A percentile compares a stretch with the other conserved stretches of the same genome.
Evolutionary conservation across 140 eudicot genomes (phyloP).

Genomic region (Stevia rebaudiana): DNA sequence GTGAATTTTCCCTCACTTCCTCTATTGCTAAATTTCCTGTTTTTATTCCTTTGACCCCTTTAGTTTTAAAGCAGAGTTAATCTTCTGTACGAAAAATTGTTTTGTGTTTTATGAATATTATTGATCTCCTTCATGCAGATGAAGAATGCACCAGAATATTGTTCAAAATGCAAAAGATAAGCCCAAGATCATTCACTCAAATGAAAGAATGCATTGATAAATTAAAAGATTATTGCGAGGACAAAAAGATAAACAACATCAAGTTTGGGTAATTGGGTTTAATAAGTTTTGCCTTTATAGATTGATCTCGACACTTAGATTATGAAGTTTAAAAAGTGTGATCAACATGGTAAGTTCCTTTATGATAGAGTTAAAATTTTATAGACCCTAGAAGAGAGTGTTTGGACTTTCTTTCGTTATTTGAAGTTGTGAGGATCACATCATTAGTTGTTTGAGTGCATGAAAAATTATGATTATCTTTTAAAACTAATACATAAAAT

Average conservation of each 20-base stretch:
- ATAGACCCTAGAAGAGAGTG: too few relatives aligned
- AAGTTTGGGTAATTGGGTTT: constrained; percentile 94
- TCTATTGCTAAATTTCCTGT: background rate
- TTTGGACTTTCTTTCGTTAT: too few relatives aligned
- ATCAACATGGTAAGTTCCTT: constrained; percentile 56
- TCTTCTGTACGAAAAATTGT: background rate
- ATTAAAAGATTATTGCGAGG: constrained; percentile 52
- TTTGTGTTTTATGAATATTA: background rate
- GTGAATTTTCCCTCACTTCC: background rate
- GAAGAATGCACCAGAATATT: constrained; percentile 92
- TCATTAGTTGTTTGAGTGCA: background rate
- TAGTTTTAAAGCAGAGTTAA: background rate
- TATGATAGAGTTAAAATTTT: background rate
- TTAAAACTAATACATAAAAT: background rate
- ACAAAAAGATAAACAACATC: constrained; percentile 54
- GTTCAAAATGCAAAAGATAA: constrained; percentile 76
- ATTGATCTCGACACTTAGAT: constrained; percentile 71
- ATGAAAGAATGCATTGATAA: constrained; percentile 61
- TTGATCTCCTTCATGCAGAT: constrained; percentile 42
- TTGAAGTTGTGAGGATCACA: background rate
- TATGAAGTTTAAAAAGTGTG: constrained; percentile 83
- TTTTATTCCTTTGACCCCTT: background rate
- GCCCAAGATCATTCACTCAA: constrained; percentile 81
- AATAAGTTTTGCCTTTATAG: constrained; percentile 59
- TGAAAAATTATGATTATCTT: background rate